Conservation (phyloP, 768 basidiomycete genomes). For the Macrolepiota dolichaula region DNA sequence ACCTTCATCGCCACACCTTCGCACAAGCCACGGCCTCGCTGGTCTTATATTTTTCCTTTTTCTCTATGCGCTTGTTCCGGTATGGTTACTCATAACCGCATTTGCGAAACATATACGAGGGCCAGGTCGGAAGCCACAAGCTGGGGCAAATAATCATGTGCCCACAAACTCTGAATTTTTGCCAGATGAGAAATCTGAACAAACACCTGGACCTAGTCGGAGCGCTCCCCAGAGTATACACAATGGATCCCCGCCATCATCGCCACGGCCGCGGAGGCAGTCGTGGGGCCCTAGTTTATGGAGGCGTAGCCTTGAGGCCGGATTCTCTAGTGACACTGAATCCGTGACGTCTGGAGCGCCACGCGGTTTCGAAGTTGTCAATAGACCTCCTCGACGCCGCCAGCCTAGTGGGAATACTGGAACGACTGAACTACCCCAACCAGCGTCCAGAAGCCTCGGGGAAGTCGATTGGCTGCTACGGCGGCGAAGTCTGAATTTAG, state of each 20-base stretch:
- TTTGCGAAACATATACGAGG: neutral
- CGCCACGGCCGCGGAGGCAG: conserved; percentile 41
- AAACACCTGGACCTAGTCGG: conserved; percentile 20
- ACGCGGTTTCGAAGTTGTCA: conserved; percentile 49
- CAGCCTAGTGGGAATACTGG: conserved; percentile 28
- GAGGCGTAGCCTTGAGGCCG: conserved; percentile 41
- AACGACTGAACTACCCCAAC: conserved; percentile 18
- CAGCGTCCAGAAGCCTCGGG: conserved; percentile 54
- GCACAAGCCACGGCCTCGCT: conserved; percentile 61
- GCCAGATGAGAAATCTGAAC: conserved; percentile 28
- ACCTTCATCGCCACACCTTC: conserved; percentile 32
- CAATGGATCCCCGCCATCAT: conserved; percentile 38
- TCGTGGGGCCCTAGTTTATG: conserved; percentile 46
- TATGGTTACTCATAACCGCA: conserved; percentile 13
- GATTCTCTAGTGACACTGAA: conserved; percentile 40
- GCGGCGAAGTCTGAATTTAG: conserved; percentile 64
- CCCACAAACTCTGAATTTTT: conserved; percentile 21
- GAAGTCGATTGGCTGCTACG: conserved; percentile 80
- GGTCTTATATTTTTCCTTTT: conserved; percentile 63
- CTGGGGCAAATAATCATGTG: conserved; percentile 10
- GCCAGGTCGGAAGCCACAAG: neutral
- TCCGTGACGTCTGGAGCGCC: conserved; percentile 39
- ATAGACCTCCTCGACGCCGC: conserved; percentile 38
- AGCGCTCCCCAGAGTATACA: conserved; percentile 34
- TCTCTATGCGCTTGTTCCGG: conserved; percentile 52